Conservation (phyloP, 306 rosid species). For the Sindora glabra region DNA sequence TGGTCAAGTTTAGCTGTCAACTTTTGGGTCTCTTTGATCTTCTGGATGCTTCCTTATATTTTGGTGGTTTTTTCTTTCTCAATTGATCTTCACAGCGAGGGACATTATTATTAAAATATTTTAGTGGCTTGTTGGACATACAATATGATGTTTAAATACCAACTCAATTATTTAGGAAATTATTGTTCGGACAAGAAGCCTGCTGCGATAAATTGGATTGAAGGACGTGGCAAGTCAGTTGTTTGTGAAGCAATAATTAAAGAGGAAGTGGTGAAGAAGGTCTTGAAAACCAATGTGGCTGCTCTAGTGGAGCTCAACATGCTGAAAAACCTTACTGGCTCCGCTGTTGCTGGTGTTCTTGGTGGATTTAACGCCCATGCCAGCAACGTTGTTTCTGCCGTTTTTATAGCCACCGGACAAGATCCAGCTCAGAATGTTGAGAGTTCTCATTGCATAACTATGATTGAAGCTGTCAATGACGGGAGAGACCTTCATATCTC, state of each 20-base stretch:
- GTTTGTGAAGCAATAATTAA: slow-evolving; percentile 77
- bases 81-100: too few species aligned
- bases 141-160: too few species aligned
- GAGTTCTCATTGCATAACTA: slow-evolving; percentile 87
- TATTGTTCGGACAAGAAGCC: slow-evolving; percentile 92
- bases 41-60: too few species aligned
- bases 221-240: slow-evolving; percentile 85
- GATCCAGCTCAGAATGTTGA: slow-evolving; percentile 95
- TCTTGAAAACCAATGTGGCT: slow-evolving; percentile 66
- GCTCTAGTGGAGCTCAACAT: slow-evolving; percentile 81
- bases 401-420: slow-evolving; percentile 87
- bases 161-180: slow-evolving; percentile 33
- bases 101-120: too few species aligned
- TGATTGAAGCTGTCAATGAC: slow-evolving; percentile 80
- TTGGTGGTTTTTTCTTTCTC: too few species aligned
- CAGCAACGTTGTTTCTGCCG: slow-evolving; percentile 72
- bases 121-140: too few species aligned
- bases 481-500: slow-evolving; percentile 82
- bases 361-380: slow-evolving; percentile 98
- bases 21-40: too few species aligned
- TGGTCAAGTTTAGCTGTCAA: too few species aligned
- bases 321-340: slow-evolving; percentile 89
- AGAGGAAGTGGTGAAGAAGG: slow-evolving; percentile 73
- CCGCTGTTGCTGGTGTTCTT: slow-evolving; percentile 86
- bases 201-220: slow-evolving; percentile 88